Evolutionary conservation across 805 yeast species (phyloP).

Genomic region (Helenozyma baotianmanensis): DNA sequence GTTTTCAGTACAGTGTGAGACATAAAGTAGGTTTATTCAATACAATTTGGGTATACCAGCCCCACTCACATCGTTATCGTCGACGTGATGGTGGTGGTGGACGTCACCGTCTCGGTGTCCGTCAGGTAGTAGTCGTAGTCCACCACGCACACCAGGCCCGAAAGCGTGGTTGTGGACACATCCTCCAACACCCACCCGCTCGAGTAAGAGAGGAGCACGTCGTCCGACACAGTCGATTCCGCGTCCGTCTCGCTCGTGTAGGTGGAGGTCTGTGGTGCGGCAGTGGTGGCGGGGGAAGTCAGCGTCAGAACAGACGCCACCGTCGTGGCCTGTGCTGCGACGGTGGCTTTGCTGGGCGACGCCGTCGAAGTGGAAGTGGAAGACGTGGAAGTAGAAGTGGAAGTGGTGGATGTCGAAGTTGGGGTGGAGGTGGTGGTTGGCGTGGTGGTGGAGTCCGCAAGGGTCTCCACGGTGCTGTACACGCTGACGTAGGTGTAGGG

Average conservation of each 20-base stretch:
- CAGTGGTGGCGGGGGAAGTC: conserved; percentile 3
- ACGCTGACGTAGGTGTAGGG: conserved; percentile 34
- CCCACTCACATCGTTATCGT: no score
- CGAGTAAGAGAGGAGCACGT: conserved; percentile 15
- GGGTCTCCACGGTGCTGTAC: conserved; percentile 12
- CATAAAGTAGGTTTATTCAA: no score
- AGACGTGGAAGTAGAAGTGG: conserved; percentile 4
- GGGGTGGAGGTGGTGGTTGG: conserved; percentile 5
- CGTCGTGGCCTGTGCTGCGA: conserved; percentile 3
- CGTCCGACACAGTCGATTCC: not conserved
- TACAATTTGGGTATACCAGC: no score
- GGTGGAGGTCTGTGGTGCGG: conserved; percentile 19
- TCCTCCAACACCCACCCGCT: conserved; percentile 33
- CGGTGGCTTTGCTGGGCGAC: not conserved
- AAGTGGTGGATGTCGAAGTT: conserved; percentile 1
- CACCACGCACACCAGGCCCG: conserved; percentile 30
- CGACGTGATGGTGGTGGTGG: conserved; percentile 31
- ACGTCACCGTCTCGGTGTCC: conserved; percentile 32
- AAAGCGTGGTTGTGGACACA: conserved; percentile 25
- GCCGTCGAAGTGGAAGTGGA: not conserved
- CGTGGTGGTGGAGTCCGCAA: conserved; percentile 4
- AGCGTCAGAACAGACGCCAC: conserved; percentile 6
- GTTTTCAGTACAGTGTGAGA: no score
- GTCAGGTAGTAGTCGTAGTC: conserved; percentile 32
- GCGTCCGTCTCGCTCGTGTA: conserved; percentile 19